A percentile compares a stretch with the other conserved stretches of the same genome.
These are phyloP conservation scores for Xylaria sp. DNA, from an alignment of 495 filamentous ascomycete genomes.

Conservation along the genomic window DNA sequence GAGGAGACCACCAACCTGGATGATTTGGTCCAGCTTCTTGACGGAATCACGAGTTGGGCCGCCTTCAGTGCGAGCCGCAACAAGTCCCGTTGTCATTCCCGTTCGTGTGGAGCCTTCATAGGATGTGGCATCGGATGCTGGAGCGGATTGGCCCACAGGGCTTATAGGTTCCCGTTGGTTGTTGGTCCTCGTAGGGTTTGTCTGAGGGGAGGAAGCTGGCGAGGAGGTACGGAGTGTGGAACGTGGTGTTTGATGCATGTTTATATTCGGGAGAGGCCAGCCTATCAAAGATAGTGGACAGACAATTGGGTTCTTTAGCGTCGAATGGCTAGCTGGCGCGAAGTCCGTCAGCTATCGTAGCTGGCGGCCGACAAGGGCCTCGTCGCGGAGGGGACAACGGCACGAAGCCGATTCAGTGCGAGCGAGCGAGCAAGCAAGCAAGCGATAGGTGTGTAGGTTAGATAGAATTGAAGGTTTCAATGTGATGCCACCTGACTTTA, in stretches of 20 bases:
- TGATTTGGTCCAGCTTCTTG: constrained; percentile 85
- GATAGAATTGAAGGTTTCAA: constrained; percentile 34
- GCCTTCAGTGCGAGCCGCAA: constrained; percentile 55
- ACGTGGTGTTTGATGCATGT: constrained; percentile 87
- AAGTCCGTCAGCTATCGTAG: constrained; percentile 15
- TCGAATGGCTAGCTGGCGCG: background rate
- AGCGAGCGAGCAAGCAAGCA: background rate
- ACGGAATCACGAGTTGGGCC: constrained; percentile 65
- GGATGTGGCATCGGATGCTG: constrained; percentile 47
- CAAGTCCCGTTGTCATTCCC: constrained; percentile 46
- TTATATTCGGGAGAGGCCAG: constrained; percentile 22
- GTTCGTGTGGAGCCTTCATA: constrained; percentile 40
- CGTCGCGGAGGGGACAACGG: background rate
- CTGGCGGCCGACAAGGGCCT: constrained; percentile 13
- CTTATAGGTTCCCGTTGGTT: constrained; percentile 69
- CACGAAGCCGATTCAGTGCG: constrained; percentile 9
- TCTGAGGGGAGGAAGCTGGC: constrained; percentile 69
- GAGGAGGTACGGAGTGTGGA: constrained; percentile 69
- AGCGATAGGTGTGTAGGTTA: constrained; percentile 24
- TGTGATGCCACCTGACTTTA: constrained; percentile 46
- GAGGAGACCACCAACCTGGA: constrained; percentile 68
- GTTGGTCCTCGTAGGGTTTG: constrained; percentile 72
- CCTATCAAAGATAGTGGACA: background rate
- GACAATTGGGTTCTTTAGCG: background rate
- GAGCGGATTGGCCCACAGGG: constrained; percentile 42